Evolutionary conservation across 345 rosid species (phyloP).

Genomic region (Aurinia saxatilis): DNA sequence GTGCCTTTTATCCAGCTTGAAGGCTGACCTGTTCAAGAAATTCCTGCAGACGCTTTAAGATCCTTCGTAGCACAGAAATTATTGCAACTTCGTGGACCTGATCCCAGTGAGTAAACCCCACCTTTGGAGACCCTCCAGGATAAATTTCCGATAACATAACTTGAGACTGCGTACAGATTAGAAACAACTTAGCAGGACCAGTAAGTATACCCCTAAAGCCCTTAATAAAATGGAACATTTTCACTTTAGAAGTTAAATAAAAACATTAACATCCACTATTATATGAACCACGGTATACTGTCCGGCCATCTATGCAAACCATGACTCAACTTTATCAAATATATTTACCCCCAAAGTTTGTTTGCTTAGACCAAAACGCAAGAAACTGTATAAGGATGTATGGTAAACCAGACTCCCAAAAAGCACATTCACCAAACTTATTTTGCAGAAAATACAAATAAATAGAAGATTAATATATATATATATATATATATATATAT

Average conservation of each 20-base stretch:
- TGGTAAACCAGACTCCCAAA: neutral
- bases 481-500: neutral
- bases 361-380: conserved; percentile 6
- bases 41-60: conserved; percentile 72
- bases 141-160: conserved; percentile 86
- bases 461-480: neutral
- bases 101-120: conserved; percentile 82
- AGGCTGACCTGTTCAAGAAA: conserved; percentile 68
- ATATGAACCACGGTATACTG: neutral
- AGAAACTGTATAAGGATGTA: neutral
- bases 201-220: neutral
- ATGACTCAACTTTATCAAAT: neutral
- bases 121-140: conserved; percentile 92
- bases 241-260: neutral
- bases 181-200: conserved; percentile 14
- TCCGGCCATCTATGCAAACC: neutral
- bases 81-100: conserved; percentile 79
- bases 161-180: conserved; percentile 59
- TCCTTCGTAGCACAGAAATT: conserved; percentile 62
- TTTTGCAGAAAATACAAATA: neutral
- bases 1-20: conserved; percentile 10
- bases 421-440: neutral
- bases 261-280: neutral
- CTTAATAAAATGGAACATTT: conserved; percentile 3
- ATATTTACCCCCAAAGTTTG: neutral